Base-by-base conservation (phyloP, 768 basidiomycete genomes). In the Dacryopinax primogenitus region DNA sequence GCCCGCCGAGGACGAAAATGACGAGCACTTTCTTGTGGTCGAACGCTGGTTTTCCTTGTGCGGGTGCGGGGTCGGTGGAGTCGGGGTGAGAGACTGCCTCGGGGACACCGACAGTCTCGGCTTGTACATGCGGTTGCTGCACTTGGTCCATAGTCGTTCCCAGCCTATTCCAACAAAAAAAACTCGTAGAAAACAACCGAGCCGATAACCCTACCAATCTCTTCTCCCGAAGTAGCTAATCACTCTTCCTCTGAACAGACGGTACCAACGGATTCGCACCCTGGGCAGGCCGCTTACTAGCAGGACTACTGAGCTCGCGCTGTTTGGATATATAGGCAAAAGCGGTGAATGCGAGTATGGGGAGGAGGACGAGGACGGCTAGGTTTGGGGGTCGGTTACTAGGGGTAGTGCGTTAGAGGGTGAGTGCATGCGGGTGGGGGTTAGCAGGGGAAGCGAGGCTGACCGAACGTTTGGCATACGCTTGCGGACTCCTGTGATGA, bases 1-100 rank as follows among this genome's bases (percentile, higher is more conserved):
- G 96, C 0, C 96, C 96, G 36, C 96, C 96, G 15, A 99, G 86
- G 28, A 98, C 94, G 72, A 90, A 99, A 72, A 98, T 80, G 65
- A 99, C 94, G 18, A 83, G 86, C 70, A 97, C 87, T 68, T 90
- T 86, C 58, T 73, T 72, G 33, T 78, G 74, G 74, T 90, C 84
- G 71, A 96, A 95, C 1, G 78, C 79, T 16, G 81, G n/a, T n/a
- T n/a, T n/a, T n/a, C n/a, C n/a, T n/a, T n/a, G n/a, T n/a, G n/a
- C n/a, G n/a, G n/a, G n/a, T n/a, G 79, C 3, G 72, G 68, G 26
- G 51, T 58, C 26, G 4, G 44, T 68, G 69, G 35, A 37, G 62
- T 18, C 33, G 33, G 62, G 32, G n/a, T 62, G 16, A 9, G 2
- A 63, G 34, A 35, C 21, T 47, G 9, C 28, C 51, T n/a, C 33